Base-by-base conservation (phyloP, 495 filamentous ascomycete genomes). In the Monascus purpureus region DNA sequence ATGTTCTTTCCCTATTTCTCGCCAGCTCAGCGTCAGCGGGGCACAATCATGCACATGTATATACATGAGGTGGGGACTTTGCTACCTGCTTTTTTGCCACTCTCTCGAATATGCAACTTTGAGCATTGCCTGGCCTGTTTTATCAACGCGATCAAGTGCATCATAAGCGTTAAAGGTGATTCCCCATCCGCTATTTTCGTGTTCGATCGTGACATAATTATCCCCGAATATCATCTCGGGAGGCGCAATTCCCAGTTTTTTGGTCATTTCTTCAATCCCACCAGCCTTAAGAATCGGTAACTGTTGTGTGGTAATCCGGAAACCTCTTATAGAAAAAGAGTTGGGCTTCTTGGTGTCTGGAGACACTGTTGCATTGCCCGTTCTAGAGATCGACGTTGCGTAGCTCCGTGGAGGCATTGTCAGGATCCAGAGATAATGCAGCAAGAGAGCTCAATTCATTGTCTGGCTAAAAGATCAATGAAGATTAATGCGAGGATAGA, bases 191-290 rank as follows among this genome's bases (percentile, higher is more conserved):
- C 63, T 72, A 13, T 62, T 61, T 13, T 57, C 33, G 53, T 96
- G 83, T 35, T 74, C 66, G 15, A 97, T 68, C 2, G 64, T 52
- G 15, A 92, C 75, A 19, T 73, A 62, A 55, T 97, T 97, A 59
- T 97, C 85, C 19, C 90, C 90, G 45, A 97, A 97, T 22, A 97
- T 97, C 90, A 97, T 97, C 58, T 97, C 90, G 2, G 92, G 90
- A 5, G 83, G 75, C 8, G 85, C 67, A 53, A 97, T 93, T 9
- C 75, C 75, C 8, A 97, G 70, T 28, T 71, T 70, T 31, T 65
- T 56, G 12, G 73, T 75, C 74, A 97, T 82, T 25, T 74, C 71
- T 46, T 93, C 88, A 51, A 97, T 96, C 14, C 88, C 82, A 9
- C 68, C 78, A 13, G 84, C 71, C 53, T 93, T 94, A 16, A 90